Conservation (phyloP, 2,329 filamentous ascomycete species). For the Acrocalymma vagum region DNA sequence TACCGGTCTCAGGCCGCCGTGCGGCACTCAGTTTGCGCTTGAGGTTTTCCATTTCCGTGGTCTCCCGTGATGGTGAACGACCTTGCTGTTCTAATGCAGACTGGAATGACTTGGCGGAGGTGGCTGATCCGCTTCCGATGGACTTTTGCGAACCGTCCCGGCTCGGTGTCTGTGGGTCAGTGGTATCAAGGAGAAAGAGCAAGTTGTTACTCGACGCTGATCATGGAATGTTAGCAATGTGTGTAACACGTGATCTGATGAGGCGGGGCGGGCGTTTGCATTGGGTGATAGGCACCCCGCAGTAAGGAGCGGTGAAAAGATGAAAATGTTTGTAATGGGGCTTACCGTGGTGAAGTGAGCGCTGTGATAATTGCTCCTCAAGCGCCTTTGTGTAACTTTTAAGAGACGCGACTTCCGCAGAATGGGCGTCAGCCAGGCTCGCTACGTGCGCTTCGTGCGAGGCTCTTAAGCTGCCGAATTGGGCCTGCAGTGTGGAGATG, state of each 20-base stretch:
- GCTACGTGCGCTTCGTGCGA: constrained; percentile 51
- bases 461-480: constrained; percentile 44
- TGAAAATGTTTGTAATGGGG: not conserved
- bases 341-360: constrained; percentile 42
- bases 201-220: constrained; percentile 39
- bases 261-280: too few species aligned
- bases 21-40: constrained; percentile 48
- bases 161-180: constrained; percentile 30
- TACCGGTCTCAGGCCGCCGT: constrained; percentile 41
- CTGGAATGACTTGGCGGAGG: constrained; percentile 27
- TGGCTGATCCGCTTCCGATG: constrained; percentile 28
- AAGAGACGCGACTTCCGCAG: constrained; percentile 49
- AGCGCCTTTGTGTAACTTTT: constrained; percentile 48
- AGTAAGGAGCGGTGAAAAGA: constrained; percentile 7
- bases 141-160: constrained; percentile 25
- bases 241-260: constrained; percentile 2
- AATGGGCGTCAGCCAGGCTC: constrained; percentile 48
- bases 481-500: constrained; percentile 42
- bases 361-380: constrained; percentile 43
- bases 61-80: constrained; percentile 30
- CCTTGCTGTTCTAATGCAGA: constrained; percentile 35
- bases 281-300: not conserved
- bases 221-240: constrained; percentile 5
- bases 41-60: constrained; percentile 46
- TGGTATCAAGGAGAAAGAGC: constrained; percentile 34